Base-by-base conservation (phyloP, 805 yeast species). In the Kregervanrija fluxuum region DNA sequence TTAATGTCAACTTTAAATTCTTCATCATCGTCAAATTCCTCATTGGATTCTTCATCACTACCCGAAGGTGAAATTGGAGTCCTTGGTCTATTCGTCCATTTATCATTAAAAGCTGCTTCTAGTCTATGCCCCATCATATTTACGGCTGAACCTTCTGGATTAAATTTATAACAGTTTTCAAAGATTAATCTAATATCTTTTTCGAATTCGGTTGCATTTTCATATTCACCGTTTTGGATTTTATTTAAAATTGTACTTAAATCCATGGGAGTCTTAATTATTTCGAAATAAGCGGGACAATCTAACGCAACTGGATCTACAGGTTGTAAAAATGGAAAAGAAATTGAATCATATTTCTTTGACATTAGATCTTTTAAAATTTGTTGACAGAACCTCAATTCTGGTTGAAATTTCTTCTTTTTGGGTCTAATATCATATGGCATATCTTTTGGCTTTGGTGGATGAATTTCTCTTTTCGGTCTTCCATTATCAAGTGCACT, bases 91-190 rank as follows among this genome's bases (percentile, higher is more conserved):
- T 87, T 89, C 17, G 79, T 75, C 97, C 98, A 91, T 62, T 80
- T 82, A 57, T 85, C 81, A 56, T 88, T 85, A 59, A 91, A 93
- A 3, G 85, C 76, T 28, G 81, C 82, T 65, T 93, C 97, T 45
- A 93, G 70, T 54, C 89, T 75, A 62, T 87, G 95, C 14, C 98
- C 99, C 95, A 93, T 85, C 75, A 79, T 76, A 63, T 90, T 88
- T 33, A 93, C 99, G 40, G 95, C 95, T 5, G 95, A 82, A n/a
- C 96, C 95, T 55, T 85, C 95, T 2, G 99, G 98, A 65, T 93
- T 93, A 69, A 91, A 93, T 12, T 75, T 71, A 62, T 87, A 93
- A 67, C 98, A 91, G 66, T 93, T 91, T 50, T 76, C 71, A 68
- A 93, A 90, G 47, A 93, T 85, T 48, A 89, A 73, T 46, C 87